Conservation (phyloP, 495 filamentous ascomycete species). For the Paragyromitra xinjiangensis region DNA sequence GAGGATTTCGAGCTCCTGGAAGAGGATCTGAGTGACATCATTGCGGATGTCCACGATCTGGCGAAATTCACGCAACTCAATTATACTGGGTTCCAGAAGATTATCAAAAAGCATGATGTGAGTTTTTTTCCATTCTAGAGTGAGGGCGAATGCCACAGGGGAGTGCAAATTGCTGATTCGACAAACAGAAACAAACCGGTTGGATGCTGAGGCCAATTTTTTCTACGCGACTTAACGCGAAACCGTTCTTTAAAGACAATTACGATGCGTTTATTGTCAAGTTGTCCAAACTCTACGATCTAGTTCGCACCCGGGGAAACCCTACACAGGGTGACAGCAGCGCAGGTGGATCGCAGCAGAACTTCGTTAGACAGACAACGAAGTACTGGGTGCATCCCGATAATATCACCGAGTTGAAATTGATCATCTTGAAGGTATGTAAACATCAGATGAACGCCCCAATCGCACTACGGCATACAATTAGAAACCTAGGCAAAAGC, state of each 20-base stretch:
- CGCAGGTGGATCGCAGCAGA: slow-evolving; percentile 91
- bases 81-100: slow-evolving; percentile 99
- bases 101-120: slow-evolving; percentile 99
- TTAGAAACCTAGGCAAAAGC: not conserved
- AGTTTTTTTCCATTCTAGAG: slow-evolving; percentile 54
- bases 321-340: slow-evolving; percentile 90
- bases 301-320: slow-evolving; percentile 89
- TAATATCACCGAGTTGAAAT: slow-evolving; percentile 96
- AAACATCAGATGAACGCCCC: not conserved
- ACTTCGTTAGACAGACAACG: slow-evolving; percentile 95
- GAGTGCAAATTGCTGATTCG: slow-evolving; percentile 53
- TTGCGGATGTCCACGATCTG: slow-evolving; percentile 97
- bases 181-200: slow-evolving; percentile 81
- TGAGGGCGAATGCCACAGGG: not conserved
- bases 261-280: slow-evolving; percentile 97
- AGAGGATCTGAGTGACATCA: slow-evolving; percentile 95
- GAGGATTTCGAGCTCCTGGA: slow-evolving; percentile 95
- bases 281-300: slow-evolving; percentile 92
- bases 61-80: slow-evolving; percentile 99
- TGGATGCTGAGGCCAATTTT: slow-evolving; percentile 97
- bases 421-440: slow-evolving; percentile 87
- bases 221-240: slow-evolving; percentile 87
- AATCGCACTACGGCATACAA: not conserved
- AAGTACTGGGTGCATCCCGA: slow-evolving; percentile 99
- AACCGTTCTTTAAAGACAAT: slow-evolving; percentile 98